A percentile compares a stretch with the other conserved stretches of the same genome.
Evolutionary conservation across 768 basidiomycete species (phyloP).

Genomic region (Podaxis rugospora): DNA sequence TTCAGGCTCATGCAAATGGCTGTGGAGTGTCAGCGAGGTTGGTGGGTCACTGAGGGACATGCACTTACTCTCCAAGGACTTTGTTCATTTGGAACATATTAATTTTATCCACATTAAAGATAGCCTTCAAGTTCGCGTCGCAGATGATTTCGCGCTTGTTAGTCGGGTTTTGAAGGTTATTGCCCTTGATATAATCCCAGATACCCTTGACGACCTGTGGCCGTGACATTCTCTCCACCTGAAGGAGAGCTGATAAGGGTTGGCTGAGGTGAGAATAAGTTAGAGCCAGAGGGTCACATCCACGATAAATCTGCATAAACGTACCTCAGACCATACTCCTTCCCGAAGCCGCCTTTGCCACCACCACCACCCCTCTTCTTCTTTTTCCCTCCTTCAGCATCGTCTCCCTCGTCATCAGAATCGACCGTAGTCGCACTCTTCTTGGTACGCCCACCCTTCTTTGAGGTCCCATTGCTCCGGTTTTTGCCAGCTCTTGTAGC

Average conservation of each 20-base stretch:
- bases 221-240: conserved; percentile 66
- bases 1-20: conserved; percentile 34
- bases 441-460: conserved; percentile 38
- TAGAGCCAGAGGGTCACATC: conserved; percentile 1
- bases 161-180: conserved; percentile 78
- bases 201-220: conserved; percentile 89
- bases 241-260: conserved; percentile 68
- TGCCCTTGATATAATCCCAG: conserved; percentile 84
- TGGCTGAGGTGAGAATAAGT: conserved; percentile 40
- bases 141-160: conserved; percentile 86
- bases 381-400: conserved; percentile 34
- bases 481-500: conserved; percentile 43
- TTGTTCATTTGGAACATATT: conserved; percentile 98
- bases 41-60: not conserved
- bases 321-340: conserved; percentile 73
- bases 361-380: conserved; percentile 38
- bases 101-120: conserved; percentile 79
- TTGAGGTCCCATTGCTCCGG: conserved; percentile 31
- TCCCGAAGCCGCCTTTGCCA: conserved; percentile 73
- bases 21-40: conserved; percentile 10
- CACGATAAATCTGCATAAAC: conserved; percentile 2
- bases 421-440: conserved; percentile 55
- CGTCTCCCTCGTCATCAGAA: conserved; percentile 49
- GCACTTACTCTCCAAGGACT: conserved; percentile 66
- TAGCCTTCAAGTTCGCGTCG: conserved; percentile 63